Base-by-base conservation (phyloP, 2,329 filamentous ascomycete species). In the Orbilia blumenaviensis region DNA sequence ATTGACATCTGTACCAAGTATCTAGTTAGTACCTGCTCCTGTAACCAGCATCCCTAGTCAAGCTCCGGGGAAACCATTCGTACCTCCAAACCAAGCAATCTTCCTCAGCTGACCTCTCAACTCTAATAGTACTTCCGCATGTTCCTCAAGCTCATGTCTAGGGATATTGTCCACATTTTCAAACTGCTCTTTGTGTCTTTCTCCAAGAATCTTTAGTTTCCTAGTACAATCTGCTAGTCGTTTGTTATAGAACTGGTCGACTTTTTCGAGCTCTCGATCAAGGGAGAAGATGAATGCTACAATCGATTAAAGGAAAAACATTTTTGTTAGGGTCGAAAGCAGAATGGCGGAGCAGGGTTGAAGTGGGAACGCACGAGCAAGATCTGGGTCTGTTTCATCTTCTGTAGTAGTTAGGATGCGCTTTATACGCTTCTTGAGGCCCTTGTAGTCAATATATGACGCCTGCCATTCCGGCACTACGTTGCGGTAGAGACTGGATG, bases 261-360 rank as follows among this genome's bases (percentile, higher is more conserved):
- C 94, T 84, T 96, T 92, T 86, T 99, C 95, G 81, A 99, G 90
- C 82, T 98, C 97, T 80, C 95, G 92, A 82, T 99, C 95, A 83
- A 99, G 89, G 78, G 91, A 92, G 83, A 94, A 97, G 86, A 97
- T 97, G 87, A 99, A 97, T 83, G 94, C 95, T 97, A n/a, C n/a
- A n/a, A n/a, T 85, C 80, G 78, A 77, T 27, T 1, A 64, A 38
- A 27, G n/a, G 36, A 2, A 16, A 9, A 8, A 38, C 14, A 25
- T 27, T n/a, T 6, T 18, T 10, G 23, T 54, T 42, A 58, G 21
- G 3, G 34, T 25, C 16, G 14, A 8, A 8, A 8, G 32, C 8
- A n/a, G 2, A 21, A 29, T 12, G 3, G 14, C 10, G 12, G 44
- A 27, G 12, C 36, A 10, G 12, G 12, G n/a, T n/a, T n/a, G 7